Evolutionary conservation across 768 basidiomycete genomes (phyloP).

Genomic region (Udeniomyces megalosporus): DNA sequence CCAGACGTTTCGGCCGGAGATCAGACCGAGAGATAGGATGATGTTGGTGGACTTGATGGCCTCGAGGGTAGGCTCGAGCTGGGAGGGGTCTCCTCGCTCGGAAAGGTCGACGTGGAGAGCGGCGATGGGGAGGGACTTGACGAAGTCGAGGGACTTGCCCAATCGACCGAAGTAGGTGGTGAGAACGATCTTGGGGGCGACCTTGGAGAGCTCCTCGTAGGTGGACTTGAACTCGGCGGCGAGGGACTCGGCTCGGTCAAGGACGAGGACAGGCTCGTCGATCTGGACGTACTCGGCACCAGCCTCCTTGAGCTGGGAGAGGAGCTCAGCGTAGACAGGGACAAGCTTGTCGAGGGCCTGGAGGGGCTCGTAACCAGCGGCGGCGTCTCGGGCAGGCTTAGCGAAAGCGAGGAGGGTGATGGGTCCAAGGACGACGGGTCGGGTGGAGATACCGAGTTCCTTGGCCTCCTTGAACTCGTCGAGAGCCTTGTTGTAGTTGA

Average conservation of each 20-base stretch:
- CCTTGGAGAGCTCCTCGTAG: slow-evolving; percentile 63
- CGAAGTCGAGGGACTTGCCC: slow-evolving; percentile 71
- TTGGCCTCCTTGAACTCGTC: slow-evolving; percentile 91
- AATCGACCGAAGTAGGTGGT: slow-evolving; percentile 96
- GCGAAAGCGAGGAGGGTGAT: slow-evolving; percentile 87
- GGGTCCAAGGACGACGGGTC: slow-evolving; percentile 90
- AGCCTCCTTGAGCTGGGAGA: slow-evolving; percentile 76
- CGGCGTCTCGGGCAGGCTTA: slow-evolving; percentile 73
- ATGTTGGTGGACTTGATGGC: slow-evolving; percentile 71
- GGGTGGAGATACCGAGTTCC: slow-evolving; percentile 69
- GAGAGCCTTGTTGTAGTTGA: slow-evolving; percentile 87
- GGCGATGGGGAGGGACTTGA: slow-evolving; percentile 79
- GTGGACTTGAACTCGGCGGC: slow-evolving; percentile 64
- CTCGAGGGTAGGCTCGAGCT: slow-evolving; percentile 63
- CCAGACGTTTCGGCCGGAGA: slow-evolving; percentile 99
- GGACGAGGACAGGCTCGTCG: slow-evolving; percentile 90
- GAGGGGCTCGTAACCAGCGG: slow-evolving; percentile 73
- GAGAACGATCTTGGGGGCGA: slow-evolving; percentile 79
- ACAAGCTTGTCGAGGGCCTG: slow-evolving; percentile 75
- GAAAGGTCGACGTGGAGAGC: slow-evolving; percentile 87
- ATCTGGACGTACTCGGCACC: slow-evolving; percentile 91
- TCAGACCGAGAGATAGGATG: slow-evolving; percentile 77
- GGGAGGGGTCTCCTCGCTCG: slow-evolving; percentile 65
- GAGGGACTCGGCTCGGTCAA: slow-evolving; percentile 61
- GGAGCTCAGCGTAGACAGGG: slow-evolving; percentile 77